These are phyloP conservation scores for Aspergillus glaucus DNA, from an alignment of 2,329 filamentous ascomycete species.

Conservation along the genomic window DNA sequence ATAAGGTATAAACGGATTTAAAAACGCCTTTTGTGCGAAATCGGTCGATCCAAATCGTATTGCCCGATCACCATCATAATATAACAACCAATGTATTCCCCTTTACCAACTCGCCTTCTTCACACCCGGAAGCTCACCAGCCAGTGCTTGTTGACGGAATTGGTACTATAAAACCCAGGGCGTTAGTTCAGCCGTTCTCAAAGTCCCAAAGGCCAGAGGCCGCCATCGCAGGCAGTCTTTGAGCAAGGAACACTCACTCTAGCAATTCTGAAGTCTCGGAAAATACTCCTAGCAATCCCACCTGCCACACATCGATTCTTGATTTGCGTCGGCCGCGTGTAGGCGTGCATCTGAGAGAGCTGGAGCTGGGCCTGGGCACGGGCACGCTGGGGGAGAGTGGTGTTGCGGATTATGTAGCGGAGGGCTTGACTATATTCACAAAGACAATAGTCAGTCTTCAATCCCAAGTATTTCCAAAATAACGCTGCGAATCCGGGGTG, in stretches of 20 bases:
- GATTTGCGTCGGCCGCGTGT: conserved; percentile 89
- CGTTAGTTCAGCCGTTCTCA: conserved; percentile 11
- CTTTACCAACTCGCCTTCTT: conserved; percentile 91
- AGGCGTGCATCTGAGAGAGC: conserved; percentile 90
- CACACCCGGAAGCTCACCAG: conserved; percentile 81
- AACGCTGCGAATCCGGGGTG: background rate
- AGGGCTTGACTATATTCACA: conserved; percentile 69
- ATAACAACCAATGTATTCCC: conserved; percentile 3
- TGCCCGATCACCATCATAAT: conserved; percentile 10
- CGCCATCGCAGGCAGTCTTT: background rate
- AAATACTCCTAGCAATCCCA: conserved; percentile 83
- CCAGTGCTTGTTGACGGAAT: conserved; percentile 84
- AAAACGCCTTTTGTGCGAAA: conserved; percentile 22
- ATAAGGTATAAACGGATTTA: conserved; percentile 1
- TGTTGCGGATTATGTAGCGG: conserved; percentile 90
- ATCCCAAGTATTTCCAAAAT: too few relatives aligned
- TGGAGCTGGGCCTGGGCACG: conserved; percentile 91
- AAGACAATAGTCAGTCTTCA: background rate
- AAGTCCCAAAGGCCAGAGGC: background rate
- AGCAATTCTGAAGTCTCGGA: conserved; percentile 86
- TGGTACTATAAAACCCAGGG: conserved; percentile 60
- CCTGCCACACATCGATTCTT: conserved; percentile 88
- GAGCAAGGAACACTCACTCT: conserved; percentile 56
- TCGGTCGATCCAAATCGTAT: conserved; percentile 10
- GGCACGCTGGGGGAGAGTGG: conserved; percentile 69